These are phyloP conservation scores for Kodamaea leandrae DNA, from an alignment of 805 yeast species.

Conservation along the genomic window DNA sequence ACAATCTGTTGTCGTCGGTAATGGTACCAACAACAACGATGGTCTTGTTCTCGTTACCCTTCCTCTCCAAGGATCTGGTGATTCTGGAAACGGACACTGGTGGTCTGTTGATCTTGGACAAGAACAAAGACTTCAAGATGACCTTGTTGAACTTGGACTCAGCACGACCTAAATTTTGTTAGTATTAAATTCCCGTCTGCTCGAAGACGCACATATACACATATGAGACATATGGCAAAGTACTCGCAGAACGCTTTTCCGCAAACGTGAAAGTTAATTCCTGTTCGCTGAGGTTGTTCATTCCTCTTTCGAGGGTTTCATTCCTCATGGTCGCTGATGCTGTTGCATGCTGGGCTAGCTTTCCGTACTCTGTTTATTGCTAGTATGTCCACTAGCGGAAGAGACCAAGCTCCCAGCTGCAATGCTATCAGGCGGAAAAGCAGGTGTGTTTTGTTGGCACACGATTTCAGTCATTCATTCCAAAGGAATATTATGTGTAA, in stretches of 20 bases:
- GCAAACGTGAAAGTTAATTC: not conserved
- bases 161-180: conserved; percentile 77
- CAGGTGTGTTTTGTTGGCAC: not conserved
- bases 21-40: conserved; percentile 99
- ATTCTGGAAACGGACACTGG: conserved; percentile 96
- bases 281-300: too few relatives aligned
- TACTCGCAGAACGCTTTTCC: conserved; percentile 27
- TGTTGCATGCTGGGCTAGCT: not conserved
- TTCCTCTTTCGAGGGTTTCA: too few relatives aligned
- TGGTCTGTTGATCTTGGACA: conserved; percentile 99
- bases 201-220: conserved; percentile 38
- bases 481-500: conserved; percentile 5
- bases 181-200: conserved; percentile 41
- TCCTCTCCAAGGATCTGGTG: conserved; percentile 74
- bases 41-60: conserved; percentile 85
- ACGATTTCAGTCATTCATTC: conserved; percentile 1
- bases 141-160: conserved; percentile 99
- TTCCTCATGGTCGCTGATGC: not conserved
- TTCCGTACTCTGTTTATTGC: conserved; percentile 6
- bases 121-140: conserved; percentile 88
- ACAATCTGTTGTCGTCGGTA: conserved; percentile 95
- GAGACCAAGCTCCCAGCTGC: conserved; percentile 2
- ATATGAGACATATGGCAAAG: conserved; percentile 13
- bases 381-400: conserved; percentile 13
- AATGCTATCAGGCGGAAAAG: conserved; percentile 2